A percentile compares a stretch with the other conserved stretches of the same genome.
phyloP scores from a whole-genome alignment of 495 filamentous ascomycete species.

The Podospora appendiculata region DNA sequence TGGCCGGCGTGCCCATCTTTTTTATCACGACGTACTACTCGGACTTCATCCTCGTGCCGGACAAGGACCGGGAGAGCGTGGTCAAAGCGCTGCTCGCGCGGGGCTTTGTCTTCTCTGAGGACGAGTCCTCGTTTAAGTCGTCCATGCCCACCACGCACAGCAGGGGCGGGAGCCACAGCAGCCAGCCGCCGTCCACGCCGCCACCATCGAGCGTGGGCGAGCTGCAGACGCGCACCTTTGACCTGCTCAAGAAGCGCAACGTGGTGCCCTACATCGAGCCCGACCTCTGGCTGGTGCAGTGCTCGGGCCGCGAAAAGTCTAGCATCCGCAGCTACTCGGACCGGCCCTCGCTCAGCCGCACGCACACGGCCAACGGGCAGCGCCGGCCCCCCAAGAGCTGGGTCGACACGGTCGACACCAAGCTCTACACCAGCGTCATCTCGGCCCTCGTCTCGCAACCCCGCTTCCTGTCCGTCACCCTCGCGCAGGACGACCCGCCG shows the following conservation, averaged over 20 bases:
- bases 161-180: background rate
- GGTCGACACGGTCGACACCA: constrained; percentile 48
- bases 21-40: constrained; percentile 98
- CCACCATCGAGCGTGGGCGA: constrained; percentile 70
- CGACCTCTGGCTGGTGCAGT: constrained; percentile 68
- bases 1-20: constrained; percentile 93
- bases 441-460: constrained; percentile 65
- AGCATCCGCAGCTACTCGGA: constrained; percentile 15
- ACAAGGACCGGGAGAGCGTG: constrained; percentile 61
- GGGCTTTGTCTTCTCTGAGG: constrained; percentile 70
- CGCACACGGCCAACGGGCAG: constrained; percentile 5
- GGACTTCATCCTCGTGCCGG: constrained; percentile 90
- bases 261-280: constrained; percentile 66
- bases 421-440: constrained; percentile 59
- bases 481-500: constrained; percentile 77
- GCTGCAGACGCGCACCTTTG: constrained; percentile 76
- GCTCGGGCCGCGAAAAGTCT: constrained; percentile 53
- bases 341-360: constrained; percentile 9
- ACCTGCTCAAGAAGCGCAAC: constrained; percentile 60
- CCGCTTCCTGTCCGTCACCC: constrained; percentile 75
- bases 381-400: constrained; percentile 20
- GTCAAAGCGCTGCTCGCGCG: constrained; percentile 67
- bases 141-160: constrained; percentile 43
- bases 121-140: constrained; percentile 65
- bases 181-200: constrained; percentile 55